Base-by-base conservation (phyloP, 129 eudicot species). In the Daucus carota region DNA sequence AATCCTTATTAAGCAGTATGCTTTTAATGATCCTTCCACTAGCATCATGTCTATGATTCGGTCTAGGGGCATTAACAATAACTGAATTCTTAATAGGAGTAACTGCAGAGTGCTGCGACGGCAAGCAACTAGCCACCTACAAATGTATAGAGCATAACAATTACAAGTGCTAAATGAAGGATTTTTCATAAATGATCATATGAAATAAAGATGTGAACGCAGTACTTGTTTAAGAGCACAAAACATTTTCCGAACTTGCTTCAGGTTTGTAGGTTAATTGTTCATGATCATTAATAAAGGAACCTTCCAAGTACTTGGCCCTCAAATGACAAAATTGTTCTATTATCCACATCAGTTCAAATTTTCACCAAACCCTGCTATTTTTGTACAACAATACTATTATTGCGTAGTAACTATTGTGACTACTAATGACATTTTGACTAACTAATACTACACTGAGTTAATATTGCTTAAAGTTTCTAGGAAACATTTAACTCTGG, bases 11-110 rank as follows among this genome's bases (percentile, higher is more conserved):
- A n/a, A 91, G 76, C 75, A 91, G 90, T 80, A 94, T 91, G 83
- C 93, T 89, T 84, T 84, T 86, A 80, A 91, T 87, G 20, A 94
- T 85, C 80, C 86, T 86, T 75, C 97, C 98, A 85, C 81, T 81
- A 75, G 85, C 82, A 65, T 94, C 97, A 59, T 88, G 90, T 54
- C 83, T 83, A 76, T 88, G 90, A 81, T 80, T 90, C 79, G 80
- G 92, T 78, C 87, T 87, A 9, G 45, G 45, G 79, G 70, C 77
- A 83, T 79, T 69, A 75, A 79, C 81, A 40, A 78, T 47, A 26
- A 63, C 81, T 52, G 87, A 80, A 80, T 38, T 50, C 72, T 87
- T 90, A 34, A 77, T 80, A 76, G 82, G 75, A 48, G 88, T 77
- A 28, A 87, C 44, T 77, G 79, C 32, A 78, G 41, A 78, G 81